Evolutionary conservation across 2,329 filamentous ascomycete genomes (phyloP).

Genomic region (Phialophora chinensis): DNA sequence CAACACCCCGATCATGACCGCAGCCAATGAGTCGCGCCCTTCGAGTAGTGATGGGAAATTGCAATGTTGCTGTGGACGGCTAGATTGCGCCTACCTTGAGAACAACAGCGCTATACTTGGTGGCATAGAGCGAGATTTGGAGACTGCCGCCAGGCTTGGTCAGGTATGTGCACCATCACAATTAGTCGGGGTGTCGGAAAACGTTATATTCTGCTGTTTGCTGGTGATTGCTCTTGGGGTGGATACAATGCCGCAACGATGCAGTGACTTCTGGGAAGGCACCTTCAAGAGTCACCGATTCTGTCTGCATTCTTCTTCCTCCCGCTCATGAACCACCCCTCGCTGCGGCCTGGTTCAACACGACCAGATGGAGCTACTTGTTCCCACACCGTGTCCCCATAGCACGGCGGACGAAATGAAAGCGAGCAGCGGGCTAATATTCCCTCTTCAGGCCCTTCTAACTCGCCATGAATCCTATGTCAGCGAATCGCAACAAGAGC

Average conservation of each 20-base stretch:
- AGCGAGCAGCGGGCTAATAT: conserved; percentile 64
- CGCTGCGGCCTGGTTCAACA: neutral
- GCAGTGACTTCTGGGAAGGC: conserved; percentile 9
- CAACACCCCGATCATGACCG: conserved; percentile 33
- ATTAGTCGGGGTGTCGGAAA: conserved; percentile 4
- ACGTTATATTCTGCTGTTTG: conserved; percentile 28
- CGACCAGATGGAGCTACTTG: conserved; percentile 17
- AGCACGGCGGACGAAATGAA: conserved; percentile 19
- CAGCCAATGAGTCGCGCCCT: conserved; percentile 27
- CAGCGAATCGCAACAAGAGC: conserved; percentile 86
- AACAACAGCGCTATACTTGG: conserved; percentile 80
- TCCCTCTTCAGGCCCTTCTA: conserved; percentile 80
- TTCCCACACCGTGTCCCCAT: conserved; percentile 2
- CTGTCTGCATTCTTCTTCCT: neutral
- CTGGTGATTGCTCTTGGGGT: conserved; percentile 2
- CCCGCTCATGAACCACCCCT: neutral
- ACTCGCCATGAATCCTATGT: conserved; percentile 94
- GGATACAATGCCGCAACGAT: neutral
- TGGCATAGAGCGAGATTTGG: conserved; percentile 84
- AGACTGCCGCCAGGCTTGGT: conserved; percentile 82
- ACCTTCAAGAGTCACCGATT: neutral
- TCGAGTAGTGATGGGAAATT: conserved; percentile 31
- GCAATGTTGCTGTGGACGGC: conserved; percentile 82
- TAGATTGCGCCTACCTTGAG: conserved; percentile 78
- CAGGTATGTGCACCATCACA: conserved; percentile 71